A percentile compares a stretch with the other conserved stretches of the same genome.
phyloP scores from a whole-genome alignment of 2,329 filamentous ascomycete species.

The Capronia americana region DNA sequence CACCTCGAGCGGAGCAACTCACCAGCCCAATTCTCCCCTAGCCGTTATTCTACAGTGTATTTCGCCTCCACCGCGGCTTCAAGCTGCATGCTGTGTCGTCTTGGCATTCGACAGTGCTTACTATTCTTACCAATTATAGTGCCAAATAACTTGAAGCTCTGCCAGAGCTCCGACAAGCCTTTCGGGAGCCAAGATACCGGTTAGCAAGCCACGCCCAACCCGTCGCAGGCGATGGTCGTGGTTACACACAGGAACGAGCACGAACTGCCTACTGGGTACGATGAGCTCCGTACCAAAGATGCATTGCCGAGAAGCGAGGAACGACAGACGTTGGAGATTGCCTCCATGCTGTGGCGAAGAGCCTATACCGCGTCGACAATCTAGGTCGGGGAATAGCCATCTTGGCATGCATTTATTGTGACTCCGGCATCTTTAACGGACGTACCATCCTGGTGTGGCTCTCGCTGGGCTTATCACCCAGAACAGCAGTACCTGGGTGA shows the following conservation, averaged over 20 bases:
- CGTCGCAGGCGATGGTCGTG: background rate
- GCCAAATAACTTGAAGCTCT: background rate
- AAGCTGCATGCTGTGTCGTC: background rate
- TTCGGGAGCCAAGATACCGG: constrained; percentile 14
- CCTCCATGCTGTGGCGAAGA: background rate
- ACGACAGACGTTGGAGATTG: background rate
- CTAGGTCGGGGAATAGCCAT: background rate
- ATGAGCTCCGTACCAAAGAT: background rate
- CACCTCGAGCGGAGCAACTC: background rate
- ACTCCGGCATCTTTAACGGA: background rate
- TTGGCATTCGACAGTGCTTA: constrained; percentile 18
- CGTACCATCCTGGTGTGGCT: background rate
- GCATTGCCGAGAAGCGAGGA: background rate
- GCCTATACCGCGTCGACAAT: background rate
- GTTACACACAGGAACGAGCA: background rate
- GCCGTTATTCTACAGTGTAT: background rate
- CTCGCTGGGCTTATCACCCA: background rate
- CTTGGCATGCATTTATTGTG: constrained; percentile 5
- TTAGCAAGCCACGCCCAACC: background rate
- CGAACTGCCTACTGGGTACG: background rate
- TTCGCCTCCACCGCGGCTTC: background rate
- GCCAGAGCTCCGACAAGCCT: constrained; percentile 2
- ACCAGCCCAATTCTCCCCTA: background rate
- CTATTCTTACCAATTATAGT: constrained; percentile 16
- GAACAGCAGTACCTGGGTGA: background rate